phyloP scores from a whole-genome alignment of 257 asterid species.

The Anisodus acutangulus region DNA sequence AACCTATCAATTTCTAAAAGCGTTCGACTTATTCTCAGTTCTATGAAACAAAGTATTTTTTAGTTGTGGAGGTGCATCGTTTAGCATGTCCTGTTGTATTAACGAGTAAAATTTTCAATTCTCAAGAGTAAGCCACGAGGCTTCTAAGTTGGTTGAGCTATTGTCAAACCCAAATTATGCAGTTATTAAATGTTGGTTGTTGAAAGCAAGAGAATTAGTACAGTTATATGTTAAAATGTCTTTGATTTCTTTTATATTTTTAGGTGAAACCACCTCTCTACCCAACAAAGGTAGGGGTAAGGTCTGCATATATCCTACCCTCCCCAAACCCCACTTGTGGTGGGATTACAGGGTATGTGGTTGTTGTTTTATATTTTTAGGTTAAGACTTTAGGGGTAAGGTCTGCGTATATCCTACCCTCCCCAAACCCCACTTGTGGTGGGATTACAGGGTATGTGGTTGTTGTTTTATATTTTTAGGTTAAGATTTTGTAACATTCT shows the following conservation, averaged over 20 bases:
- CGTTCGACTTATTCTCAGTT: not conserved
- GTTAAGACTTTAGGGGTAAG: too few species aligned
- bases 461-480: too few species aligned
- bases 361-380: too few species aligned
- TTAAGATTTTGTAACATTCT: not conserved
- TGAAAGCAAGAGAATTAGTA: not conserved
- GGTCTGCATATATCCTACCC: too few species aligned
- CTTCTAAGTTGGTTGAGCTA: conserved; percentile 5
- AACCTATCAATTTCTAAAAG: not conserved
- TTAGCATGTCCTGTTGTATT: not conserved
- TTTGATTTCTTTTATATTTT: not conserved
- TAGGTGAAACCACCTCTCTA: not conserved
- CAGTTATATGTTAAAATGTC: not conserved
- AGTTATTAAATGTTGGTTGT: not conserved
- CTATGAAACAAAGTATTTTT: not conserved
- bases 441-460: too few species aligned
- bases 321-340: too few species aligned
- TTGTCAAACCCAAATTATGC: not conserved
- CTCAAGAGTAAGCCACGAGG: not conserved
- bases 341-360: too few species aligned
- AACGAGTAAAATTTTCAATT: not conserved
- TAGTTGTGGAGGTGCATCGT: not conserved
- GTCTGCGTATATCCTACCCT: too few species aligned
- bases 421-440: too few species aligned
- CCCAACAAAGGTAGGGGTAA: too few species aligned